These are phyloP conservation scores for Cutaneotrichosporon cavernicola DNA, from an alignment of 1,284 basidiomycete species.

Conservation along the genomic window DNA sequence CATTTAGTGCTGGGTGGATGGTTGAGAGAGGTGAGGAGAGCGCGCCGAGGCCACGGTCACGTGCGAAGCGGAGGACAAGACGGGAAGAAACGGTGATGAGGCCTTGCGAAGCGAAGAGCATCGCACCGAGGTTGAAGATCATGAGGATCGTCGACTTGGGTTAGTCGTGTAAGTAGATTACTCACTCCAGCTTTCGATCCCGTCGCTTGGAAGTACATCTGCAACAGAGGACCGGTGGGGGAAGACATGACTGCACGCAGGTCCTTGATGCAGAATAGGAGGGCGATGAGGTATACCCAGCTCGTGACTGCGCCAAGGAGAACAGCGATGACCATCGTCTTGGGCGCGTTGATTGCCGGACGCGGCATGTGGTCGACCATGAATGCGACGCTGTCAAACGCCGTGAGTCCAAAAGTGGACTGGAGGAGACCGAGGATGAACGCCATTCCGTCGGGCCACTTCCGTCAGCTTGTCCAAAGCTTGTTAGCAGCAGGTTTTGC, in stretches of 20 bases:
- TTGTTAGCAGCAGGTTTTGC: too few relatives aligned
- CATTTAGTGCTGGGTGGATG: slow-evolving; percentile 24
- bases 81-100: slow-evolving; percentile 29
- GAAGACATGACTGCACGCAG: slow-evolving; percentile 2
- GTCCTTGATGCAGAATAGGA: slow-evolving; percentile 27
- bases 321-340: slow-evolving; percentile 40
- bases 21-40: background rate
- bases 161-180: background rate
- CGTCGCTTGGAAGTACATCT: slow-evolving; percentile 30
- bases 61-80: slow-evolving; percentile 18
- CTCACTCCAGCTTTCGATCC: slow-evolving; percentile 17
- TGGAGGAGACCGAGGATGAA: slow-evolving; percentile 52
- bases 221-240: slow-evolving; percentile 9
- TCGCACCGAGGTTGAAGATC: slow-evolving; percentile 29
- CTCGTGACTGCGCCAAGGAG: slow-evolving; percentile 30
- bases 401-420: slow-evolving; percentile 13
- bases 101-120: slow-evolving; percentile 27
- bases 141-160: slow-evolving; percentile 24
- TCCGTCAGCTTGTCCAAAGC: background rate
- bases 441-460: slow-evolving; percentile 32
- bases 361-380: slow-evolving; percentile 46
- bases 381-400: slow-evolving; percentile 40
- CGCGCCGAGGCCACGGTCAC: slow-evolving; percentile 13
- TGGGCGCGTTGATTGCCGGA: slow-evolving; percentile 35
- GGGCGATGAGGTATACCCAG: slow-evolving; percentile 40